These are phyloP conservation scores for Larix kaempferi DNA, from an alignment of 75 land plant species.

Conservation along the genomic window DNA sequence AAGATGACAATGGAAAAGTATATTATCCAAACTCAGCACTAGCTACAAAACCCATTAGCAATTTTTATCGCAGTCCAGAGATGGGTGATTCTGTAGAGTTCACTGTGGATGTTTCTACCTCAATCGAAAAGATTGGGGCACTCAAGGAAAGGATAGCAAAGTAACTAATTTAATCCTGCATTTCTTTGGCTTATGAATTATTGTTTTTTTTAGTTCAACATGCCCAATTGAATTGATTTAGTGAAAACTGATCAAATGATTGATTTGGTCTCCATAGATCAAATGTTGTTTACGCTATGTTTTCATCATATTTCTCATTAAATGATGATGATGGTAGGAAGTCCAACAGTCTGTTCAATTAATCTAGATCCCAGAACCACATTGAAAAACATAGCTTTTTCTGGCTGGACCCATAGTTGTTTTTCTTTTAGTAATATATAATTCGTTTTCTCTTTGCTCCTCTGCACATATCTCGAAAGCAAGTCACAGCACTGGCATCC, in stretches of 20 bases:
- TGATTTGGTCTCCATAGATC: background rate
- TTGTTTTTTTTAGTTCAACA: background rate
- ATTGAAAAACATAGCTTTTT: background rate
- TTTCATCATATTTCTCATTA: too few species aligned
- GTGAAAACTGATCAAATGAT: too few species aligned
- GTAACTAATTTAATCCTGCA: constrained; percentile 29
- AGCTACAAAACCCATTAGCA: constrained; percentile 59
- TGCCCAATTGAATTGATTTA: too few species aligned
- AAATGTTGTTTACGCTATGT: background rate
- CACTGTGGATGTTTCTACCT: constrained; percentile 41
- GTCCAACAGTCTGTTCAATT: too few species aligned
- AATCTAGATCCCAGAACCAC: background rate
- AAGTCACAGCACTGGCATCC: constrained; percentile 74
- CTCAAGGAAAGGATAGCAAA: constrained; percentile 38
- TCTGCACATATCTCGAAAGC: constrained; percentile 64
- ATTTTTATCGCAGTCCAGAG: constrained; percentile 62
- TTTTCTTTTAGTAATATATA: background rate
- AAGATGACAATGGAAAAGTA: constrained; percentile 65
- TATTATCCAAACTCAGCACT: constrained; percentile 63
- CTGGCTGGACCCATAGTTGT: background rate
- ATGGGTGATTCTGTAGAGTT: constrained; percentile 64
- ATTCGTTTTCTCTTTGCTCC: background rate
- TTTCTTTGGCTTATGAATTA: background rate
- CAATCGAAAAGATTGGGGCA: constrained; percentile 43
- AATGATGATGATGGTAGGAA: too few species aligned